A percentile compares a stretch with the other conserved stretches of the same genome.
phyloP scores from a whole-genome alignment of 768 basidiomycete genomes.

The Tremella fuciformis region DNA sequence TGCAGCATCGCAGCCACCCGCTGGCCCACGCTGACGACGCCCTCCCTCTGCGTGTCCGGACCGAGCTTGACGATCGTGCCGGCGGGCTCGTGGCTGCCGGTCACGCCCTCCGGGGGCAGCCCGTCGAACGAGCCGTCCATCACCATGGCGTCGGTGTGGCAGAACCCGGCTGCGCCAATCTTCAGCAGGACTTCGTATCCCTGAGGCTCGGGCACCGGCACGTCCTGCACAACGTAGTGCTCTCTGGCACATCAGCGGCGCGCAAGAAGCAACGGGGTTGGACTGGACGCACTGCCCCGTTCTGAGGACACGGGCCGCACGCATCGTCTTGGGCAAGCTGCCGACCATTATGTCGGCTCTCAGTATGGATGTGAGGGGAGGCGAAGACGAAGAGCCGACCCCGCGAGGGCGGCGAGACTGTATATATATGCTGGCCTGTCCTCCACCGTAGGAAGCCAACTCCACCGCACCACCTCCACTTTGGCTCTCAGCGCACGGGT shows the following conservation, averaged over 20 bases:
- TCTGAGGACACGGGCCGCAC: not conserved
- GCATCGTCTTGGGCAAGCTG: not conserved
- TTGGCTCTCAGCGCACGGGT: too few relatives aligned
- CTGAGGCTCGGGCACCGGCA: conserved; percentile 16
- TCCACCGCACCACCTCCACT: too few relatives aligned
- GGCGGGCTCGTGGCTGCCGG: conserved; percentile 28
- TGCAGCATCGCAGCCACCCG: conserved; percentile 5
- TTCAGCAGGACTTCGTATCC: conserved; percentile 17
- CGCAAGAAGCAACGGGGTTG: not conserved
- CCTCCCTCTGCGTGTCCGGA: conserved; percentile 7
- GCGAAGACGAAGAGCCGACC: too few relatives aligned
- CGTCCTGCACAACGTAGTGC: conserved; percentile 15
- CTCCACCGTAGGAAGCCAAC: too few relatives aligned
- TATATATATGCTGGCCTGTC: too few relatives aligned
- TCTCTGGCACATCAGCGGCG: not conserved
- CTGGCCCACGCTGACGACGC: conserved; percentile 4
- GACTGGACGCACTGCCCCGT: not conserved
- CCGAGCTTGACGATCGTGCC: conserved; percentile 20
- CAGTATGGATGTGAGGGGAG: too few relatives aligned
- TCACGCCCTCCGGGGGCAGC: conserved; percentile 9
- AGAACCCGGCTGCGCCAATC: conserved; percentile 27
- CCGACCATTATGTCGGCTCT: too few relatives aligned
- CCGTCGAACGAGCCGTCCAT: not conserved
- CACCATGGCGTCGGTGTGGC: conserved; percentile 25
- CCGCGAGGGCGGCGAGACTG: too few relatives aligned